Conservation (phyloP, 768 basidiomycete species). For the Mycena rosella region DNA sequence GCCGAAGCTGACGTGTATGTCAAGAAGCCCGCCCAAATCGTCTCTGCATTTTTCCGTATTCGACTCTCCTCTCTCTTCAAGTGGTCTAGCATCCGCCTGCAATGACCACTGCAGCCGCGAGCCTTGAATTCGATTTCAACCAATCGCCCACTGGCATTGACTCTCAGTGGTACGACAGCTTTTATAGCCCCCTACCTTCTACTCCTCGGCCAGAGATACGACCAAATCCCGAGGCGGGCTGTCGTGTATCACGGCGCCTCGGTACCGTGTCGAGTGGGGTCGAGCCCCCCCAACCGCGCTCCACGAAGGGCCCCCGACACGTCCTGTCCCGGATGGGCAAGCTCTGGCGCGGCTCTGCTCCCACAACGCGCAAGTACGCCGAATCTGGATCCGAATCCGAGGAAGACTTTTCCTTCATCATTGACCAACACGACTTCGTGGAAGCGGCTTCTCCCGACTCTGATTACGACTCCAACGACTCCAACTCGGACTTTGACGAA, state of each 20-base stretch:
- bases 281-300: not conserved
- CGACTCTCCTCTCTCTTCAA: not conserved
- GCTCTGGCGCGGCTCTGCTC: constrained; percentile 1
- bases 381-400: not conserved
- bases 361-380: not conserved
- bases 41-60: too few species aligned
- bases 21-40: not conserved
- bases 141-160: not conserved
- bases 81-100: not conserved
- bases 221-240: not conserved
- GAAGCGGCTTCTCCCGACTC: not conserved
- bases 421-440: too few species aligned
- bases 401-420: not conserved
- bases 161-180: not conserved
- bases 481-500: not conserved
- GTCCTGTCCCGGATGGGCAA: not conserved
- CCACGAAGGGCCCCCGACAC: not conserved
- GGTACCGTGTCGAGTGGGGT: constrained; percentile 12
- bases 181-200: too few species aligned
- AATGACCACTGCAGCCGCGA: not conserved
- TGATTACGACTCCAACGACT: not conserved
- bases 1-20: too few species aligned
- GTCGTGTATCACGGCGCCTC: constrained; percentile 19
- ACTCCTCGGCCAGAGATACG: too few species aligned
- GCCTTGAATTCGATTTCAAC: not conserved